A percentile compares a stretch with the other conserved stretches of the same genome.
These are phyloP conservation scores for Cinnamomum chago DNA, from an alignment of 164 flowering plant species.

Conservation along the genomic window DNA sequence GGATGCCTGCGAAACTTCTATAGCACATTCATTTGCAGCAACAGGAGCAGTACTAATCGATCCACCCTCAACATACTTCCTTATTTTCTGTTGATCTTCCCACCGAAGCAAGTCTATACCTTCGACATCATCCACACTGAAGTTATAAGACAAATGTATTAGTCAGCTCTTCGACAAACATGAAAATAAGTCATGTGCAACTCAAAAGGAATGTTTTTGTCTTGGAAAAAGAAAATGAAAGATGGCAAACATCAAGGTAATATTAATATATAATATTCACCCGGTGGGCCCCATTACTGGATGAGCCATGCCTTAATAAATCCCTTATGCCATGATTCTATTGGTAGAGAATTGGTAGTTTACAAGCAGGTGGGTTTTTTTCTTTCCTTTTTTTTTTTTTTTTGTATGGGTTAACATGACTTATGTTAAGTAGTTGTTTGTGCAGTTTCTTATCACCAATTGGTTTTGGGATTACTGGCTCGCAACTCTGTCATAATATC, in stretches of 20 bases:
- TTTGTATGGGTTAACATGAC: no score
- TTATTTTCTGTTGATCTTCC: conserved; percentile 91
- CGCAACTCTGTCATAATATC: no score
- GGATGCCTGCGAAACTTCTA: conserved; percentile 78
- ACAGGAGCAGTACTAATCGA: conserved; percentile 17
- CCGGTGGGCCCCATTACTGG: not conserved
- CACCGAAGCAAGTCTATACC: conserved; percentile 85
- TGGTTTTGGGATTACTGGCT: no score
- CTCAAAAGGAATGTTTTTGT: not conserved
- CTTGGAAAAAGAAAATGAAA: not conserved
- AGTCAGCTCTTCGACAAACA: not conserved
- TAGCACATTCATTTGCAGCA: conserved; percentile 32
- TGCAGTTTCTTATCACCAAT: no score
- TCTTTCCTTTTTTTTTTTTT: no score
- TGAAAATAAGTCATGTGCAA: not conserved
- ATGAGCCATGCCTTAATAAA: not conserved
- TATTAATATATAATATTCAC: no score
- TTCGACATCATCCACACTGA: conserved; percentile 84
- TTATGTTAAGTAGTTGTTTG: no score
- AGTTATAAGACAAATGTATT: conserved; percentile 3
- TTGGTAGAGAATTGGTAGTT: not conserved
- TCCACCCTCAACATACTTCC: conserved; percentile 55
- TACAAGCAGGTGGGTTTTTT: no score
- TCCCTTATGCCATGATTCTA: not conserved
- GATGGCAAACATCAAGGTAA: no score